A percentile compares a stretch with the other conserved stretches of the same genome.
Evolutionary conservation across 2,329 filamentous ascomycete genomes (phyloP).

Genomic region (Zymoseptoria passerinii): DNA sequence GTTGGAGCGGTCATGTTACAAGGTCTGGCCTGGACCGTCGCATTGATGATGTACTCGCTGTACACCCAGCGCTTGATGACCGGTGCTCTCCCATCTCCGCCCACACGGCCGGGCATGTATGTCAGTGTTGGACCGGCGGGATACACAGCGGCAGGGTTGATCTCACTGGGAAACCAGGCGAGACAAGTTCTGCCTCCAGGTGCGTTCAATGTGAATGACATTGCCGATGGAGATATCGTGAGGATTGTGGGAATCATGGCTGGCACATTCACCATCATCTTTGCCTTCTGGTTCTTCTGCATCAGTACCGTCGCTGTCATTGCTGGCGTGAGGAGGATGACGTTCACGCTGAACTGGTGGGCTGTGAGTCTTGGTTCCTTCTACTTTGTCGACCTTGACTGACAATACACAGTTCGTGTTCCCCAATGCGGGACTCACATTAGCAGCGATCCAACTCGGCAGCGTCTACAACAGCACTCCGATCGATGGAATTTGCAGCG

Average conservation of each 20-base stretch:
- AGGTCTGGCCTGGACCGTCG: constrained; percentile 40
- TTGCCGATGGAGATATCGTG: constrained; percentile 32
- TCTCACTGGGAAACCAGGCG: constrained; percentile 39
- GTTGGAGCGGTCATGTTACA: constrained; percentile 38
- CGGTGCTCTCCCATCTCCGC: constrained; percentile 35
- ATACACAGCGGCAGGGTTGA: constrained; percentile 39
- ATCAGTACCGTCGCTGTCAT: constrained; percentile 35
- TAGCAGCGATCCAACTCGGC: constrained; percentile 52
- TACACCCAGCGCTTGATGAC: constrained; percentile 38
- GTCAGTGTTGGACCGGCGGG: constrained; percentile 42
- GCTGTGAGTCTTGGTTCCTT: constrained; percentile 27
- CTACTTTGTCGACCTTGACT: background rate
- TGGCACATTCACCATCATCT: constrained; percentile 39
- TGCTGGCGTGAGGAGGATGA: constrained; percentile 34
- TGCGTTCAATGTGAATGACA: constrained; percentile 26
- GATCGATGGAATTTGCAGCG: constrained; percentile 47
- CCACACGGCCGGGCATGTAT: constrained; percentile 43
- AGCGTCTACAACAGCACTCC: constrained; percentile 45
- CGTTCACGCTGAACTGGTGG: constrained; percentile 51
- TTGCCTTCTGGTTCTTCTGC: constrained; percentile 46
- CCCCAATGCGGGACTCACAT: constrained; percentile 55
- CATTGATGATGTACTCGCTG: constrained; percentile 38
- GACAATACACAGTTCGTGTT: constrained; percentile 45
- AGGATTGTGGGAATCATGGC: constrained; percentile 35
- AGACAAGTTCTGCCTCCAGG: constrained; percentile 28